phyloP scores from a whole-genome alignment of 140 eudicot genomes.

The Erigeron philadelphicus region DNA sequence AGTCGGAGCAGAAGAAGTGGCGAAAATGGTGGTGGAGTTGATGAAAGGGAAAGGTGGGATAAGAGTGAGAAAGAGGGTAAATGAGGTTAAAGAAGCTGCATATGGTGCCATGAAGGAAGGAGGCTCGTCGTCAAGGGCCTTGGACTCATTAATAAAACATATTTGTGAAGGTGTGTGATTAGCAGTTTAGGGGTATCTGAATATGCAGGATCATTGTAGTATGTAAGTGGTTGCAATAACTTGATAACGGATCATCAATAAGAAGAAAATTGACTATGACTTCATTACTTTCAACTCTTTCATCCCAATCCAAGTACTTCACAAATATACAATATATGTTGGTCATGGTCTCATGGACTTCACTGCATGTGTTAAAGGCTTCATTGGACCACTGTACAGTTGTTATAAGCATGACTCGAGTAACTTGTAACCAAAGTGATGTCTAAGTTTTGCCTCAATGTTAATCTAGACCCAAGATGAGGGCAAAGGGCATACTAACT shows the following conservation, averaged over 20 bases:
- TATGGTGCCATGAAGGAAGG: constrained; percentile 33
- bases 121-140: constrained; percentile 33
- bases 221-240: background rate
- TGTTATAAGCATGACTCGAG: background rate
- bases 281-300: too few relatives aligned
- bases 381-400: too few relatives aligned
- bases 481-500: background rate
- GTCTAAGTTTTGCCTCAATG: background rate
- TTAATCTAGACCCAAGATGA: background rate
- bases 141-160: constrained; percentile 28
- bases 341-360: too few relatives aligned
- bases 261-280: background rate
- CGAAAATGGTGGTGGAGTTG: constrained; percentile 35
- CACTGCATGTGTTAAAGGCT: too few relatives aligned
- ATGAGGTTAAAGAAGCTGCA: constrained; percentile 28
- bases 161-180: constrained; percentile 4
- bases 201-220: background rate
- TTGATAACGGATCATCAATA: background rate
- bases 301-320: too few relatives aligned
- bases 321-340: too few relatives aligned
- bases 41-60: constrained; percentile 38
- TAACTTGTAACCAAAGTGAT: background rate
- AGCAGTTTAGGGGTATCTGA: background rate
- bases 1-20: constrained; percentile 43
- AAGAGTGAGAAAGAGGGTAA: constrained; percentile 32